Evolutionary conservation across 2,329 filamentous ascomycete genomes (phyloP).

Genomic region (Talaromyces sp.): DNA sequence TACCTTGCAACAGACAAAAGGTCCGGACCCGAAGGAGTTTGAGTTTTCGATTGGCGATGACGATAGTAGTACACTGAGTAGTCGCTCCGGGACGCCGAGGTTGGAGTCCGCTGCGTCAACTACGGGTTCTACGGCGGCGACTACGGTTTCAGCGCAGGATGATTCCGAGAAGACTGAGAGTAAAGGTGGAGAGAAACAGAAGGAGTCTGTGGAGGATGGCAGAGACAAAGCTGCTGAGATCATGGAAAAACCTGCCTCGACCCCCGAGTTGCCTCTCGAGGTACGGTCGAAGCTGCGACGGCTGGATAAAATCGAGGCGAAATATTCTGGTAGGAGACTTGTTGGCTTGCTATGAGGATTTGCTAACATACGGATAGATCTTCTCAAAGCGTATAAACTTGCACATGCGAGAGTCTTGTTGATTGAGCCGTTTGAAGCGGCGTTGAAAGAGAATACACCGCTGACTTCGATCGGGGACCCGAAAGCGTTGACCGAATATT

Average conservation of each 20-base stretch:
- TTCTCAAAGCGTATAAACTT: constrained; percentile 84
- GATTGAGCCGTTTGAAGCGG: constrained; percentile 90
- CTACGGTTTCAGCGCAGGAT: not conserved
- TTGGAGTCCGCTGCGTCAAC: too few species aligned
- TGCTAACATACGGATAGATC: constrained; percentile 50
- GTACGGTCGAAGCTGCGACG: constrained; percentile 71
- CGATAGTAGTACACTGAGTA: constrained; percentile 50
- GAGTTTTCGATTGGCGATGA: constrained; percentile 85
- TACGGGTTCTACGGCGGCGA: constrained; percentile 29
- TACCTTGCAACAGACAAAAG: constrained; percentile 45
- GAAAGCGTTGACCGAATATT: constrained; percentile 77
- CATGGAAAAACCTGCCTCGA: constrained; percentile 18
- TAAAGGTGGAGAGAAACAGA: constrained; percentile 17
- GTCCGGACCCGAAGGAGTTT: constrained; percentile 80
- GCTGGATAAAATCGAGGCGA: constrained; percentile 82
- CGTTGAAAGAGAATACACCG: constrained; percentile 86
- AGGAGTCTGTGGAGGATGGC: constrained; percentile 21
- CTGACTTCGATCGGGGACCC: constrained; percentile 84
- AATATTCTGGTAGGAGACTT: constrained; percentile 65
- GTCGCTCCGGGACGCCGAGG: constrained; percentile 55
- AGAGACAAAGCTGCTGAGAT: constrained; percentile 16
- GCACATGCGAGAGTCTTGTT: constrained; percentile 80
- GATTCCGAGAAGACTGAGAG: constrained; percentile 18
- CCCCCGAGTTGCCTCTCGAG: constrained; percentile 63
- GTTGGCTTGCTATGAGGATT: not conserved